Evolutionary conservation across 2,329 filamentous ascomycete species (phyloP).

Genomic region (Calonectria henricotiae): DNA sequence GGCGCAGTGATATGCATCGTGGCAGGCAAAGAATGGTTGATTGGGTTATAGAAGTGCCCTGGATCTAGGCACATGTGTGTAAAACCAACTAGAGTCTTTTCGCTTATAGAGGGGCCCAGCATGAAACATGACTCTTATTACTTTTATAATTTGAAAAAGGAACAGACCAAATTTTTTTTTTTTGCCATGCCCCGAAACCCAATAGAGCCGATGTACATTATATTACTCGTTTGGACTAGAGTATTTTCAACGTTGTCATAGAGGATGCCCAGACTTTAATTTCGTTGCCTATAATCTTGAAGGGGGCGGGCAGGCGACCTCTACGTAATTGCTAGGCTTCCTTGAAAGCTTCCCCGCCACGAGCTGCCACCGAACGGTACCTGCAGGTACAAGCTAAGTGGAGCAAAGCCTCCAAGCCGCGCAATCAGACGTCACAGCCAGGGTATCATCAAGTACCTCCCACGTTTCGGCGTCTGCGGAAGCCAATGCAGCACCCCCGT

Average conservation of each 20-base stretch:
- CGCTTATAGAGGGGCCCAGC: conserved; percentile 15
- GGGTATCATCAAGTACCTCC: conserved; percentile 20
- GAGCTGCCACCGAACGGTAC: conserved; percentile 18
- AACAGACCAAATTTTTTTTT: background rate
- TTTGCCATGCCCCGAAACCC: background rate
- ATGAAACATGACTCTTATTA: conserved; percentile 6
- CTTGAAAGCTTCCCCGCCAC: conserved; percentile 20
- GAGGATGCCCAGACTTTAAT: background rate
- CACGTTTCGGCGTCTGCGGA: conserved; percentile 22
- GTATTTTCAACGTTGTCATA: background rate
- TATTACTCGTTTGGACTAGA: background rate
- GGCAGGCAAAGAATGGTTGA: conserved; percentile 6
- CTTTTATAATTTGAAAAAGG: background rate
- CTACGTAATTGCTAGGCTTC: conserved; percentile 31
- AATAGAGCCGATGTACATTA: background rate
- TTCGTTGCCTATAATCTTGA: conserved; percentile 10
- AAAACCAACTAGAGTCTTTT: conserved; percentile 14
- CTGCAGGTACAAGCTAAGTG: conserved; percentile 22
- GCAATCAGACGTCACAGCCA: background rate
- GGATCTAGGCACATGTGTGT: background rate
- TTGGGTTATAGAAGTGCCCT: conserved; percentile 11
- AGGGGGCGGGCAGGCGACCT: background rate
- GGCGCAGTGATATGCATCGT: conserved; percentile 2
- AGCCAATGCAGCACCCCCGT: conserved; percentile 25
- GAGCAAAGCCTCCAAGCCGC: background rate